These are phyloP conservation scores for Bipolaris zeicola DNA, from an alignment of 2,329 filamentous ascomycete genomes.

Conservation along the genomic window DNA sequence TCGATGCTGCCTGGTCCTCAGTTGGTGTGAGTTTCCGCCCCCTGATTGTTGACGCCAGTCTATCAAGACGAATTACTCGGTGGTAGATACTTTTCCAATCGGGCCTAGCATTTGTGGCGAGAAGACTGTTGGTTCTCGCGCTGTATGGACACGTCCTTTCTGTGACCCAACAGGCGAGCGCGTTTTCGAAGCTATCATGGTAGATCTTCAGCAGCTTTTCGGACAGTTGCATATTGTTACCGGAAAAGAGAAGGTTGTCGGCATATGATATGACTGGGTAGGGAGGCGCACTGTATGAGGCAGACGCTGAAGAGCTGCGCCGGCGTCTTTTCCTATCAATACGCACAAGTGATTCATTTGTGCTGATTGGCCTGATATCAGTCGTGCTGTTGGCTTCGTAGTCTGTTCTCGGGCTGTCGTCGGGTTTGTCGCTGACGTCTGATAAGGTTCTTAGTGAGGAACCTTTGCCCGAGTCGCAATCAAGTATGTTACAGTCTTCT, in stretches of 20 bases:
- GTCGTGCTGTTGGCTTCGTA: conserved; percentile 3
- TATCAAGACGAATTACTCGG: conserved; percentile 57
- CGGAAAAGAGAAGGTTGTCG: conserved; percentile 41
- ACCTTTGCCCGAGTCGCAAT: conserved; percentile 32
- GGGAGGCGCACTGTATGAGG: conserved; percentile 25
- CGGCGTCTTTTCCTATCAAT: conserved; percentile 34
- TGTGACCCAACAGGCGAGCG: conserved; percentile 60
- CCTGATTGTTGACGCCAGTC: conserved; percentile 49
- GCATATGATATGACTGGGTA: conserved; percentile 28
- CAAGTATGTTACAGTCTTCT: conserved; percentile 15
- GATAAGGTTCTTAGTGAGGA: conserved; percentile 36
- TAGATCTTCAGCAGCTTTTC: conserved; percentile 57
- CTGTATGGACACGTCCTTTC: conserved; percentile 60
- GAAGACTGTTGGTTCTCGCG: conserved; percentile 33
- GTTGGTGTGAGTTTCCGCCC: conserved; percentile 49
- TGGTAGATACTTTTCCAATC: conserved; percentile 59
- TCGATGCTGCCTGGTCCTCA: conserved; percentile 54
- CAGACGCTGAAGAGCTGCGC: conserved; percentile 27
- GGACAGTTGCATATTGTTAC: conserved; percentile 50
- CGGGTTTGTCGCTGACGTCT: conserved; percentile 23
- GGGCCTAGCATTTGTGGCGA: conserved; percentile 46
- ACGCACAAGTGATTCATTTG: conserved; percentile 15
- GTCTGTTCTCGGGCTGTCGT: conserved; percentile 16
- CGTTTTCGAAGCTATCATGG: conserved; percentile 61
- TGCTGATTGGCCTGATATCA: conserved; percentile 8